Conservation (phyloP, 495 filamentous ascomycete species). For the Evernia prunastri region DNA sequence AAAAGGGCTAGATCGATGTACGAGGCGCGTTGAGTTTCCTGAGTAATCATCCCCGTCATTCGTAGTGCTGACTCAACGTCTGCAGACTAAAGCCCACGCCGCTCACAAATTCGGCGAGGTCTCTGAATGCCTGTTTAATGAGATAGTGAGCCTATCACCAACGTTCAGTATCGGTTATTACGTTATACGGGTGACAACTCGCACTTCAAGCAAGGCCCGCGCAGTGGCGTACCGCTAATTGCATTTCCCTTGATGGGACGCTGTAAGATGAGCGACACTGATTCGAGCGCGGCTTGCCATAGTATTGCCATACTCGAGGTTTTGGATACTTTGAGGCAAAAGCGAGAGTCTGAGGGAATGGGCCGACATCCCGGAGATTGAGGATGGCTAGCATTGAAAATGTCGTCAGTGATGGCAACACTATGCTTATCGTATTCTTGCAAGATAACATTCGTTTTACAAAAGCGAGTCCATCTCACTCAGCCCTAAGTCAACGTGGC, state of each 20-base stretch:
- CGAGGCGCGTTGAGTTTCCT: background rate
- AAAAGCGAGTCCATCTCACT: background rate
- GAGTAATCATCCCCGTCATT: constrained; percentile 13
- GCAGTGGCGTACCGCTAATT: background rate
- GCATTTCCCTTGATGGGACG: background rate
- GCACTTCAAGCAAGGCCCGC: background rate
- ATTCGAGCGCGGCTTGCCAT: background rate
- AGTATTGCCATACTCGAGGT: background rate
- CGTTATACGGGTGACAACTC: background rate
- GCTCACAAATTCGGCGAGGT: background rate
- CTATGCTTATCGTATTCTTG: background rate
- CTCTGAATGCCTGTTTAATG: background rate
- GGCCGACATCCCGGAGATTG: background rate
- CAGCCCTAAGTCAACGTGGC: background rate
- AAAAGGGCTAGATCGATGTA: constrained; percentile 12
- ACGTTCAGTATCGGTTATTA: background rate
- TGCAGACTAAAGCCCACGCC: background rate
- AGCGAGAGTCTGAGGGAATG: background rate
- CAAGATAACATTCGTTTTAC: background rate
- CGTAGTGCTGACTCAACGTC: constrained; percentile 18
- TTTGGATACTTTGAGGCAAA: background rate
- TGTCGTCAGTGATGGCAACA: background rate
- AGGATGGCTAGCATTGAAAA: background rate
- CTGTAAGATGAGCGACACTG: background rate
- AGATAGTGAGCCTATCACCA: background rate